Base-by-base conservation (phyloP, 495 filamentous ascomycete genomes). In the Sordaria brevicollis region DNA sequence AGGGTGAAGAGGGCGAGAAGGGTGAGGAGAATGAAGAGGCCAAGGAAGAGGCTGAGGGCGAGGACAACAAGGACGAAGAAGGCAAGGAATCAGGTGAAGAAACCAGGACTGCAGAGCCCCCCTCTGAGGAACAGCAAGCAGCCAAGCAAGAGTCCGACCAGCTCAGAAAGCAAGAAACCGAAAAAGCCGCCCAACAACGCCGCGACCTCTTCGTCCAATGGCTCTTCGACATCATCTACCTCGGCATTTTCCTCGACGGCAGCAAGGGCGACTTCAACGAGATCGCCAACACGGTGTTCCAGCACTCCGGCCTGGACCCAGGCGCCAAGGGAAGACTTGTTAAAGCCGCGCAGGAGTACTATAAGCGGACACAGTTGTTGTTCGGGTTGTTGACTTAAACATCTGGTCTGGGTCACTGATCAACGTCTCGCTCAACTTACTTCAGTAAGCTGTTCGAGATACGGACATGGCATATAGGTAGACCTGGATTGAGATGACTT, bases 321-420 rank as follows among this genome's bases (percentile, higher is more conserved):
- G 79, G 79, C 36, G 81, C 74, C 13, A 76, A 79, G 68, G 86
- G 86, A 71, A 79, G 80, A 21, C 77, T 92, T 54, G 80, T 77
- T 68, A 88, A 88, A 71, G 74, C 81, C 15, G 87, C 90, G 33
- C 81, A 84, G 67, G 91, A 92, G 69, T 94, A 93, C 76, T 94
- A 90, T 89, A 92, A 90, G 79, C 87, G 89, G 70, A 94, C 92
- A 13, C 86, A 87, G 71, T 80, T 95, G 73, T 74, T 96, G 49
- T 95, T 96, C 79, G 91, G 82, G 15, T 71, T 83, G 43, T 74
- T 85, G 68, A 71, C 76, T 69, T 82, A 39, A 13, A 4, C 36
- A 39, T n/a, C n/a, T n/a, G n/a, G n/a, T n/a, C n/a, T n/a, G n/a
- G n/a, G n/a, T n/a, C n/a, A n/a, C n/a, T n/a, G n/a, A n/a, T n/a